Evolutionary conservation across 1,284 basidiomycete species (phyloP).

Genomic region (Sanghuangporus sanghuang): DNA sequence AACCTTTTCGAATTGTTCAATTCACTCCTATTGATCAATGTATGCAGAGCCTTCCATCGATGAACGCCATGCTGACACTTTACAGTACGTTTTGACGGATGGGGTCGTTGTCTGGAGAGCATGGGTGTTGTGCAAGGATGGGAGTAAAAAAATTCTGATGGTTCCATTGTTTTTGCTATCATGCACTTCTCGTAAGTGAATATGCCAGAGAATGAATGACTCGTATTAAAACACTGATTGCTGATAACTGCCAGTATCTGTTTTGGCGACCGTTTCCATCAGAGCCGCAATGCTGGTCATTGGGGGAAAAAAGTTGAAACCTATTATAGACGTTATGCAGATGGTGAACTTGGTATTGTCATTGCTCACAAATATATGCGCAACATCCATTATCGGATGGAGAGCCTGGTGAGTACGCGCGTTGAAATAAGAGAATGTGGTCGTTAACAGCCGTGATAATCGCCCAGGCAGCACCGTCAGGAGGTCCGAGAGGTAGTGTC

Average conservation of each 20-base stretch:
- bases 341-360: neutral
- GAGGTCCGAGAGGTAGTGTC: neutral
- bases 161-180: neutral
- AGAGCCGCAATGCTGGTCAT: neutral
- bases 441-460: neutral
- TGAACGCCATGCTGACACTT: neutral
- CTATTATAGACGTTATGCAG: neutral
- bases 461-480: neutral
- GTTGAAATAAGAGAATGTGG: neutral
- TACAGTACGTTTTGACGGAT: neutral
- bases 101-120: constrained; percentile 6
- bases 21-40: constrained; percentile 1
- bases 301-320: neutral
- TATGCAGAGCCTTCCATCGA: neutral
- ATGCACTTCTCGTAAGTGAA: neutral
- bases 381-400: neutral
- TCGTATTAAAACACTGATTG: neutral
- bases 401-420: neutral
- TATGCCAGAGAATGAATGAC: neutral
- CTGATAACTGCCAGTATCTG: neutral
- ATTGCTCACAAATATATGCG: neutral
- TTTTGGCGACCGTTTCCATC: neutral
- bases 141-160: neutral
- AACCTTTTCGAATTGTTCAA: neutral
- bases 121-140: neutral